Conservation (phyloP, 2,329 filamentous ascomycete species). For the Aquanectria penicillioides region DNA sequence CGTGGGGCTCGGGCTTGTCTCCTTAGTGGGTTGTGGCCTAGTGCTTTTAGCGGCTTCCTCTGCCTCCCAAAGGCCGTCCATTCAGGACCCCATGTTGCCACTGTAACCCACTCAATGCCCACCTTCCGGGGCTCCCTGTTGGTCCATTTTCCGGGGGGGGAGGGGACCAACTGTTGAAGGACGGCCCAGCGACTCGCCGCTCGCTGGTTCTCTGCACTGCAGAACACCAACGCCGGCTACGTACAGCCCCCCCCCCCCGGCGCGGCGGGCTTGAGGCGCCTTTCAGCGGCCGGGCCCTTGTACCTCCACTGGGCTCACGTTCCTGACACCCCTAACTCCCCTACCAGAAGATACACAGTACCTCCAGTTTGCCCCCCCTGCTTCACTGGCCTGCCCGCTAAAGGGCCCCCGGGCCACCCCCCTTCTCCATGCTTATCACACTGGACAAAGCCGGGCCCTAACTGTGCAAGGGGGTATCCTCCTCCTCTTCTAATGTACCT, state of each 20-base stretch:
- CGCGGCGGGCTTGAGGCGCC: neutral
- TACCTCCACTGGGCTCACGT: slow-evolving; percentile 9
- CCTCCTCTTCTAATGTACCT: neutral
- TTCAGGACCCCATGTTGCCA: slow-evolving; percentile 24
- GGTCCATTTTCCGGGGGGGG: neutral
- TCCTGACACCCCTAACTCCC: slow-evolving; percentile 19
- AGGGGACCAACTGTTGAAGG: slow-evolving; percentile 1
- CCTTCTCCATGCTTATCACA: slow-evolving; percentile 5
- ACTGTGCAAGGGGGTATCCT: neutral
- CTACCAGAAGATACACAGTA: neutral
- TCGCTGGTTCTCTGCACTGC: slow-evolving; percentile 19
- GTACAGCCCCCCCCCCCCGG: slow-evolving; percentile 1
- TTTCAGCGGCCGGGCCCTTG: neutral
- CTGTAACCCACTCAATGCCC: slow-evolving; percentile 20
- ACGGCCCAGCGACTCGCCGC: neutral
- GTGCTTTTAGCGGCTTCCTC: too few relatives aligned
- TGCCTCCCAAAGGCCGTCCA: slow-evolving; percentile 17
- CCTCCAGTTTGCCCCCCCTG: slow-evolving; percentile 24
- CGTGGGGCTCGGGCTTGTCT: neutral
- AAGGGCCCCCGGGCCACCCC: too few relatives aligned
- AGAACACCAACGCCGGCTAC: slow-evolving; percentile 1
- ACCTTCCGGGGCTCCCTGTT: slow-evolving; percentile 10
- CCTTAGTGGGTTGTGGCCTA: too few relatives aligned
- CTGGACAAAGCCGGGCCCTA: neutral
- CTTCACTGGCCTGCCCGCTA: neutral